Conservation (phyloP, 306 rosid genomes). For the Purshia tridentata region DNA sequence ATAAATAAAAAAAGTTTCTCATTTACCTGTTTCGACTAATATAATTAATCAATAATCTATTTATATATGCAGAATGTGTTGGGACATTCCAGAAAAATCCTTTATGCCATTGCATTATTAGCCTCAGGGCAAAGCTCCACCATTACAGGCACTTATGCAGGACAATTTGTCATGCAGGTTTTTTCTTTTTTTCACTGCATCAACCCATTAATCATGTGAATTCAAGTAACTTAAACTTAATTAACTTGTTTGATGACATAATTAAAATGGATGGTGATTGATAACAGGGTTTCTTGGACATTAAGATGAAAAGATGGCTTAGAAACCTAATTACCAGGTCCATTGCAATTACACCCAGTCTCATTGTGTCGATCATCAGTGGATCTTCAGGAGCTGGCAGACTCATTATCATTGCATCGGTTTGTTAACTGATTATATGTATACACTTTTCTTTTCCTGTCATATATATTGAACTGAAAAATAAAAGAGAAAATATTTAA, state of each 20-base stretch:
- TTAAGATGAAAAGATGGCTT: constrained; percentile 71
- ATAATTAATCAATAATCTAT: not conserved
- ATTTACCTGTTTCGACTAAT: too few species aligned
- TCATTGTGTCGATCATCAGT: constrained; percentile 71
- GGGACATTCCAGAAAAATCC: constrained; percentile 68
- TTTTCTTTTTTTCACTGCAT: not conserved
- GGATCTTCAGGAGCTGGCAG: constrained; percentile 50
- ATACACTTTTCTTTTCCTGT: not conserved
- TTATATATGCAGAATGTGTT: constrained; percentile 56
- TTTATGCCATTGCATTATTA: constrained; percentile 80
- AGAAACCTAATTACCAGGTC: constrained; percentile 72
- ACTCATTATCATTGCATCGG: constrained; percentile 76
- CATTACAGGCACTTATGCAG: constrained; percentile 95
- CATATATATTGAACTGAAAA: not conserved
- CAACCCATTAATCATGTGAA: not conserved
- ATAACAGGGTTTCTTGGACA: constrained; percentile 76
- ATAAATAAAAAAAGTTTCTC: too few species aligned
- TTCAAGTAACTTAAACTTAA: not conserved
- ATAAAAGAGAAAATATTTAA: not conserved
- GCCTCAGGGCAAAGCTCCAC: constrained; percentile 97
- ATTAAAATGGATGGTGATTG: constrained; percentile 11
- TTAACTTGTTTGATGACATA: not conserved
- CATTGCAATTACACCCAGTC: constrained; percentile 87
- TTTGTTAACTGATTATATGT: constrained; percentile 20
- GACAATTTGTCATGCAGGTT: constrained; percentile 90